phyloP scores from a whole-genome alignment of 805 yeast species.

The Hagleromyces aurorensis region DNA sequence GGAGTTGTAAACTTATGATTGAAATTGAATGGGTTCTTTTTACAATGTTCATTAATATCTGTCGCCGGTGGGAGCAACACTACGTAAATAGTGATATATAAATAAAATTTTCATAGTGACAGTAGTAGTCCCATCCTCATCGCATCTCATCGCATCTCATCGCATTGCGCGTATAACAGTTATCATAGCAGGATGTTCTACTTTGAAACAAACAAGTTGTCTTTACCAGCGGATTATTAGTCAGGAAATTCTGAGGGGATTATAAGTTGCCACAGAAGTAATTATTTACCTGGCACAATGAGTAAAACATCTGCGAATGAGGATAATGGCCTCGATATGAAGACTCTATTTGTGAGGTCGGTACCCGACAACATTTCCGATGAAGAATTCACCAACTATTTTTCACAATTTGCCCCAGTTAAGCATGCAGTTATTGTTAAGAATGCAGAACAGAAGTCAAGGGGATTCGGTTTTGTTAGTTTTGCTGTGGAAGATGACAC shows the following conservation, averaged over 20 bases:
- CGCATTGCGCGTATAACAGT: not conserved
- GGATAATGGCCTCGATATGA: constrained; percentile 32
- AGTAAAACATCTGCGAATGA: constrained; percentile 1
- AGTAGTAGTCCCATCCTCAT: constrained; percentile 11
- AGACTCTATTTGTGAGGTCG: constrained; percentile 77
- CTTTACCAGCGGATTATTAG: not conserved
- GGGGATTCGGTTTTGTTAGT: constrained; percentile 95
- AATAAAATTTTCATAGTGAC: constrained; percentile 9
- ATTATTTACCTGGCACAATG: not conserved
- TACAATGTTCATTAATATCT: too few species aligned
- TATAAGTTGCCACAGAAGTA: not conserved
- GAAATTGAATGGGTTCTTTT: too few species aligned
- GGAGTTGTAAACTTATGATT: too few species aligned
- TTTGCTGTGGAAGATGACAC: constrained; percentile 85
- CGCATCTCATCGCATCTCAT: constrained; percentile 18
- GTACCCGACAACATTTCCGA: constrained; percentile 75
- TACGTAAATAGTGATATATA: too few species aligned
- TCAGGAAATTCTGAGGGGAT: not conserved
- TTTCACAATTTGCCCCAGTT: constrained; percentile 89
- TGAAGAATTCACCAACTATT: constrained; percentile 74
- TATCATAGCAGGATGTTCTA: not conserved
- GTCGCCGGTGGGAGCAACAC: too few species aligned
- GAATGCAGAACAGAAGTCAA: constrained; percentile 65
- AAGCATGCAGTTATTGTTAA: constrained; percentile 89
- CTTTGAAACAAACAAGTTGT: not conserved